Evolutionary conservation across 805 yeast genomes (phyloP).

Genomic region (Wickerhamiella domercqiae): DNA sequence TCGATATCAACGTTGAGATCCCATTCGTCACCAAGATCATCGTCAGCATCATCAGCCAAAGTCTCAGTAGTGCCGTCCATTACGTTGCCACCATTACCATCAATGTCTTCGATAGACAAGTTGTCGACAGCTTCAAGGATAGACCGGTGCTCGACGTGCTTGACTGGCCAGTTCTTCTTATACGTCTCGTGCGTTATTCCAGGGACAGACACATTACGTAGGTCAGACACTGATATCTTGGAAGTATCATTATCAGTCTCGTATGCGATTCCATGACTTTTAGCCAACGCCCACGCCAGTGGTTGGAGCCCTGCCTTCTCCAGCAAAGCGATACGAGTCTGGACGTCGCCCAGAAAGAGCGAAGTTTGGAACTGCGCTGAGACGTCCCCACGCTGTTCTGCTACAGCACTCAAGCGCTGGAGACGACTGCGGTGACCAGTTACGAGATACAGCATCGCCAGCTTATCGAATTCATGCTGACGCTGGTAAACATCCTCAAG

Average conservation of each 20-base stretch:
- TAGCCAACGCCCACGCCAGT: slow-evolving; percentile 86
- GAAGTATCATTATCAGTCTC: slow-evolving; percentile 49
- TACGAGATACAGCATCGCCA: slow-evolving; percentile 72
- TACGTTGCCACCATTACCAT: slow-evolving; percentile 11
- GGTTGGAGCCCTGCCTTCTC: slow-evolving; percentile 70
- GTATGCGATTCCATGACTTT: slow-evolving; percentile 71
- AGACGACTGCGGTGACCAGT: slow-evolving; percentile 70
- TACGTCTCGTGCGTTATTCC: slow-evolving; percentile 34
- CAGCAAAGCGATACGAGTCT: slow-evolving; percentile 58
- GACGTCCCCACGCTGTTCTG: slow-evolving; percentile 72
- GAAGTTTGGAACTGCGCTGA: slow-evolving; percentile 73
- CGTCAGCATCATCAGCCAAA: slow-evolving; percentile 44
- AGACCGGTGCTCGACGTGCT: slow-evolving; percentile 26
- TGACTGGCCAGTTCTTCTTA: slow-evolving; percentile 64
- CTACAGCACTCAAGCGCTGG: slow-evolving; percentile 73
- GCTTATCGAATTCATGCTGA: slow-evolving; percentile 69
- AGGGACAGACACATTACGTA: slow-evolving; percentile 26
- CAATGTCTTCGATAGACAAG: slow-evolving; percentile 12
- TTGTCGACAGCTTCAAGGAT: slow-evolving; percentile 17
- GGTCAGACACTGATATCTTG: slow-evolving; percentile 30
- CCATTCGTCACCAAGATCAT: slow-evolving; percentile 36
- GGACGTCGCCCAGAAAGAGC: slow-evolving; percentile 57
- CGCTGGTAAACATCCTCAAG: slow-evolving; percentile 84
- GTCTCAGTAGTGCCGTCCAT: slow-evolving; percentile 18
- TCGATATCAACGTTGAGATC: slow-evolving; percentile 54